Evolutionary conservation across 768 basidiomycete species (phyloP), one percentile per base, ranked within the genome.

Genomic region (Amanita thiersii): DNA sequence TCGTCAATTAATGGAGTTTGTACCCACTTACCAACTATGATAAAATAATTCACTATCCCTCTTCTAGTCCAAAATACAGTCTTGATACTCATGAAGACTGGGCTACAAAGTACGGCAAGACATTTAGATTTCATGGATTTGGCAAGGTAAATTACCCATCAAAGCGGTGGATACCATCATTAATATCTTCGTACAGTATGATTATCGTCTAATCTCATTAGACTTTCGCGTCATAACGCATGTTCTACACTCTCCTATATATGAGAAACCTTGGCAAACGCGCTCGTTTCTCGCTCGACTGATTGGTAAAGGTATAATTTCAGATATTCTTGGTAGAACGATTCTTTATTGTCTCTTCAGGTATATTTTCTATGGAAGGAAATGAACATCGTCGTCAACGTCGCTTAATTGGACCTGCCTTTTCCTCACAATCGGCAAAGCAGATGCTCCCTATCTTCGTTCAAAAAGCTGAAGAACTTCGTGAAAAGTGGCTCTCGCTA

Each of bases 251-350:
- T 70, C 71, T 1, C 48, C 72, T 0, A 48, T 56, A 4, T 79
- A 70, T 44, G 68, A 75, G 49, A 79, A 75, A 51, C 75, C 76
- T 5, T 74, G 72, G 73, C 72, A 73, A 50, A 77, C 75, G 2
- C 64, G 73, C 11, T 43, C 57, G 24, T 59, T 74, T 26, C 53
- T 79, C n/a, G 56, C 64, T 15, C 59, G 65, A 23, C 57, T 76
- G 4, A 62, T 77, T 48, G 75, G 75, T 5, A 61, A 61, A 54
- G 75, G 75, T 73, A 43, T 39, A 20, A 50, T 25, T 10, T 18
- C 10, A n/a, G 26, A 14, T 29, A 19, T 30, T 8, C 7, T 40
- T n/a, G 32, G 14, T 9, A 5, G n/a, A 18, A 15, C 0, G 17
- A 17, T 37, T 32, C 14, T 25, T 25, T 14, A 47, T 7, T 7